Base-by-base conservation (phyloP, 1,139 yeast genomes). In the Suhomyces kunorum region DNA sequence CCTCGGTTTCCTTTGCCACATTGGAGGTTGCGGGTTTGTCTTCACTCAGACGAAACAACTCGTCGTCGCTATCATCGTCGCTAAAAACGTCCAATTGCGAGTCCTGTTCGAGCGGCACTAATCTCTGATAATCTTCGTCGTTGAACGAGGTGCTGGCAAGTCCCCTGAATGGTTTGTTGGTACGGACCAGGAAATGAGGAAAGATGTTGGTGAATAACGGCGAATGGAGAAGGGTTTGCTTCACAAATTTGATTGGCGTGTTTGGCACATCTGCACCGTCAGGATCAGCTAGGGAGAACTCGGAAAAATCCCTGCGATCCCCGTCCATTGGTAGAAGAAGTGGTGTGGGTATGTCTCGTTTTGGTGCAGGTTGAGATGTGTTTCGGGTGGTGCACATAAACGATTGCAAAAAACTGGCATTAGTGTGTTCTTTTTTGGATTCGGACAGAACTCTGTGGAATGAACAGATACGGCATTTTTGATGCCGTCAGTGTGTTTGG, bases 11-110 rank as follows among this genome's bases (percentile, higher is more conserved):
- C n/a, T n/a, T n/a, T n/a, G 20, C 27, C n/a, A 13, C 20, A 5
- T 23, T 12, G 8, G 19, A 7, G 8, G 25, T 8, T 5, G 26
- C 11, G 18, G 15, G 8, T 20, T 24, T 18, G 7, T 25, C 23
- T 18, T 34, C 14, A 11, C 25, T 12, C 12, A 19, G 36, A 15
- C 27, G 28, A 19, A 36, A 32, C 20, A 36, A 12, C 12, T 36
- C 48, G 15, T 57, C 62, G 22, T 54, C 61, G 26, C 63, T 68
- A 18, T 63, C 69, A 30, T 61, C 70, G 28, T 69, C 76, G 36
- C 59, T 56, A 42, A 69, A 68, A 9, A 59, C 68, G 27, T 64
- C 72, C 44, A 59, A 51, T 46, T 68, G 74, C 0, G 76, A 70
- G 44, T 71, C 76, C 30, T 63, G 67, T 29, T 66, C 73, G 18